Evolutionary conservation across 306 rosid species (phyloP).

Genomic region (Prunus mongolica): DNA sequence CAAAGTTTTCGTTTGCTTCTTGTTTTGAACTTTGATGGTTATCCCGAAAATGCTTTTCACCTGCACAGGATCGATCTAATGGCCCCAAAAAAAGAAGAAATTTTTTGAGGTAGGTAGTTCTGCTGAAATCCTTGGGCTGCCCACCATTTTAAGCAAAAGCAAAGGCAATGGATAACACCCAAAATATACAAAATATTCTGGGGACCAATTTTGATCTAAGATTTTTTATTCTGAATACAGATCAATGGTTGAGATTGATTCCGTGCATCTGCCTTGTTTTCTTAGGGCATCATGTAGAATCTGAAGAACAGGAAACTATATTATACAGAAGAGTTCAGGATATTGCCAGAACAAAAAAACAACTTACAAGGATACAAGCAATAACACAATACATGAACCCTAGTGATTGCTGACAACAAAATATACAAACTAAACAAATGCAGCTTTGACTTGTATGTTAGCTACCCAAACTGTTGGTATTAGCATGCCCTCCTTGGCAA

Average conservation of each 20-base stretch:
- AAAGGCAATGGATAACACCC: background rate
- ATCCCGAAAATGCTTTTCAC: too few relatives aligned
- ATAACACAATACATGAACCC: background rate
- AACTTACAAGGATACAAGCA: too few relatives aligned
- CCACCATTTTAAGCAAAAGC: background rate
- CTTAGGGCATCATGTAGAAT: too few relatives aligned
- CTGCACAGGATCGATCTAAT: too few relatives aligned
- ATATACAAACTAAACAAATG: background rate
- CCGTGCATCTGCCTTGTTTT: background rate
- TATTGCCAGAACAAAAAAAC: too few relatives aligned
- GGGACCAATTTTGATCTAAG: background rate
- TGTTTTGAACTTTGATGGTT: too few relatives aligned
- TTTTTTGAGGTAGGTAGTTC: too few relatives aligned
- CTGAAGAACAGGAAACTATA: background rate
- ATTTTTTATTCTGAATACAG: background rate
- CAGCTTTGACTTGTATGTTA: background rate
- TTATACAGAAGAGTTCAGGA: background rate
- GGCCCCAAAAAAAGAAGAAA: too few relatives aligned
- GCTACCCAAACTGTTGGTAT: conserved; percentile 58
- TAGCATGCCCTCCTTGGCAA: conserved; percentile 84
- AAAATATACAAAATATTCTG: background rate
- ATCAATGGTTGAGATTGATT: background rate
- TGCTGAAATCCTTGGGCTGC: too few relatives aligned
- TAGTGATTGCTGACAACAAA: background rate
- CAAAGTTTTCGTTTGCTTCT: too few relatives aligned